A percentile compares a stretch with the other conserved stretches of the same genome.
These are phyloP conservation scores for Ustilago lituana DNA, from an alignment of 1,284 basidiomycete genomes.

Conservation along the genomic window DNA sequence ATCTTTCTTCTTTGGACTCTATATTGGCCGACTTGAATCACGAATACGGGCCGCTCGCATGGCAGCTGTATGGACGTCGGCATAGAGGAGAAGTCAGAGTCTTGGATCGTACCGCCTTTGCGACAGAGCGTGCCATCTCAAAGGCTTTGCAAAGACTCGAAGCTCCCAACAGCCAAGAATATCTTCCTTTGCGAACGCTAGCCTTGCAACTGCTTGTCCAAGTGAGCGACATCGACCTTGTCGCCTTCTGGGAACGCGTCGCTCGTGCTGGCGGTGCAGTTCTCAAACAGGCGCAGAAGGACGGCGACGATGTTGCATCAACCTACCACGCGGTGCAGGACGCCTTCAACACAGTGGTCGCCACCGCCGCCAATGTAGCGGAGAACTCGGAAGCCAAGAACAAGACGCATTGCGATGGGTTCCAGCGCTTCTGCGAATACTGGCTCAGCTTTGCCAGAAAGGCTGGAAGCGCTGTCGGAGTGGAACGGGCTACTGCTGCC, in stretches of 20 bases:
- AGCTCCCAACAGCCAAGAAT: constrained; percentile 20
- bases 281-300: constrained; percentile 23
- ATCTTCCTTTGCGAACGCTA: constrained; percentile 23
- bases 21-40: constrained; percentile 31
- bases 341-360: constrained; percentile 33
- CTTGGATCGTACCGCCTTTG: constrained; percentile 49
- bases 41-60: constrained; percentile 37
- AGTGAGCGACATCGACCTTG: constrained; percentile 44
- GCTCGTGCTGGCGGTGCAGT: constrained; percentile 37
- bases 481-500: constrained; percentile 35
- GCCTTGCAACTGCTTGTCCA: constrained; percentile 42
- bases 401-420: constrained; percentile 31
- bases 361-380: constrained; percentile 18
- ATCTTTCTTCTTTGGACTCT: constrained; percentile 2
- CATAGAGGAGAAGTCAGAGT: constrained; percentile 12
- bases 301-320: constrained; percentile 14
- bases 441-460: constrained; percentile 48
- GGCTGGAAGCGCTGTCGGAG: constrained; percentile 27
- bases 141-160: constrained; percentile 32
- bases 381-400: constrained; percentile 10
- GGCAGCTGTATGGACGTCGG: constrained; percentile 33
- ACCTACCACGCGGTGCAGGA: constrained; percentile 35
- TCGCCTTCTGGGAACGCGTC: constrained; percentile 55
- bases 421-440: constrained; percentile 44
- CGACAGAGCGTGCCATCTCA: constrained; percentile 44